phyloP scores from a whole-genome alignment of 148 eudicot species.

The Amaranthus cruentus region DNA sequence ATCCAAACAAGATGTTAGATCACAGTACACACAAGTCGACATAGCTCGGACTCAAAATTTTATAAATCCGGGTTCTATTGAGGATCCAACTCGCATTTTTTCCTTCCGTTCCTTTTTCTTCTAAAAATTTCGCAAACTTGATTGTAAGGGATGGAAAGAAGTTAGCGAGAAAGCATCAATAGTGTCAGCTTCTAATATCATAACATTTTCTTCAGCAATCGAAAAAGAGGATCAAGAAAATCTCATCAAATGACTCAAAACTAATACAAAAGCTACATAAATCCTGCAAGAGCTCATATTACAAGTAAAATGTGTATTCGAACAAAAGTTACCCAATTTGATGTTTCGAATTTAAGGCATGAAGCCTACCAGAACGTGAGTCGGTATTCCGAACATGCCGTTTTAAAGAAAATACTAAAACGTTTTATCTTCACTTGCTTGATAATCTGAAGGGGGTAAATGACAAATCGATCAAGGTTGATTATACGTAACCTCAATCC shows the following conservation, averaged over 20 bases:
- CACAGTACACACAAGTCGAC: too few species aligned
- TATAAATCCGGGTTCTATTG: too few species aligned
- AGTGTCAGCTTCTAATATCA: too few species aligned
- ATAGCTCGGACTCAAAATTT: too few species aligned
- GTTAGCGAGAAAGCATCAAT: too few species aligned
- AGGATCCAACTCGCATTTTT: too few species aligned
- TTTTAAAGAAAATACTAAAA: slow-evolving; percentile 3
- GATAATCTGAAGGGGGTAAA: slow-evolving; percentile 6
- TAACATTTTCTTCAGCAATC: too few species aligned
- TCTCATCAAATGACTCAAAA: slow-evolving; percentile 18
- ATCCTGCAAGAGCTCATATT: slow-evolving; percentile 16
- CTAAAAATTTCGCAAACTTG: too few species aligned
- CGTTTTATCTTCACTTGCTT: slow-evolving; percentile 13
- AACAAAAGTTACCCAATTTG: slow-evolving; percentile 20
- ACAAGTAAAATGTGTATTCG: slow-evolving; percentile 13
- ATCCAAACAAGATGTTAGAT: too few species aligned
- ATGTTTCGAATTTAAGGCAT: slow-evolving; percentile 19
- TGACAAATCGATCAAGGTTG: slow-evolving; percentile 4
- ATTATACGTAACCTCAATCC: slow-evolving; percentile 1
- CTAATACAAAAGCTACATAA: slow-evolving; percentile 14
- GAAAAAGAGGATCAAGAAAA: not conserved
- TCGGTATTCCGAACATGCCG: slow-evolving; percentile 8
- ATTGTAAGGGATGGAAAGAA: too few species aligned
- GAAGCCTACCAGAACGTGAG: slow-evolving; percentile 22
- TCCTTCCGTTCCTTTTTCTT: too few species aligned